A percentile compares a stretch with the other conserved stretches of the same genome.
Conservation (phyloP, 805 yeast genomes). For the Wickerhamiella sergipiensis region DNA sequence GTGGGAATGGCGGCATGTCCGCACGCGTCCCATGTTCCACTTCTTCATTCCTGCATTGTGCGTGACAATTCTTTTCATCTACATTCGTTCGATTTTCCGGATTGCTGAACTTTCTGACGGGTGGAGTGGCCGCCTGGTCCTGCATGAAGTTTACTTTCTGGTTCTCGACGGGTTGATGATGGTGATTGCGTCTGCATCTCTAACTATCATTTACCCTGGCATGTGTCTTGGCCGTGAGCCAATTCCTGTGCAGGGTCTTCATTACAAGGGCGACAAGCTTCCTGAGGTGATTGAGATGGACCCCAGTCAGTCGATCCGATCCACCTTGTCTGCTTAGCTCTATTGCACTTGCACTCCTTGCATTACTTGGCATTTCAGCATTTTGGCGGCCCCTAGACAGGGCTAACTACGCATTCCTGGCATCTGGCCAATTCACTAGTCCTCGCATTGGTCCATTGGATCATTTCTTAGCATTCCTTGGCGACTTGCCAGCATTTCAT, state of each 20-base stretch:
- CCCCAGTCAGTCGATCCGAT: neutral
- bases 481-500: no score
- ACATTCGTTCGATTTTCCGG: slow-evolving; percentile 58
- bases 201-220: slow-evolving; percentile 54
- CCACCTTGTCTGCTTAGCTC: neutral
- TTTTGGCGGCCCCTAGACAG: no score
- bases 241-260: slow-evolving; percentile 17
- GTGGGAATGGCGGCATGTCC: slow-evolving; percentile 10
- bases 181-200: slow-evolving; percentile 31
- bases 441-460: no score
- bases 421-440: no score
- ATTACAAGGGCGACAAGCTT: slow-evolving; percentile 5
- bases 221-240: slow-evolving; percentile 30
- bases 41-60: slow-evolving; percentile 16
- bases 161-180: slow-evolving; percentile 52
- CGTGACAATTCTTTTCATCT: slow-evolving; percentile 38
- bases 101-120: slow-evolving; percentile 60
- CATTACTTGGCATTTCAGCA: no score
- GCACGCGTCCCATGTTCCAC: slow-evolving; percentile 15
- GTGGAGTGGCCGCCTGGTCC: slow-evolving; percentile 53
- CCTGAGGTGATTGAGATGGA: neutral
- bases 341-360: neutral
- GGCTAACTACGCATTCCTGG: no score
- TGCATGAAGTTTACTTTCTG: slow-evolving; percentile 45
- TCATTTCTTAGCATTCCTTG: no score